Base-by-base conservation (phyloP, 1,284 basidiomycete species). In the Earliella scabrosa region DNA sequence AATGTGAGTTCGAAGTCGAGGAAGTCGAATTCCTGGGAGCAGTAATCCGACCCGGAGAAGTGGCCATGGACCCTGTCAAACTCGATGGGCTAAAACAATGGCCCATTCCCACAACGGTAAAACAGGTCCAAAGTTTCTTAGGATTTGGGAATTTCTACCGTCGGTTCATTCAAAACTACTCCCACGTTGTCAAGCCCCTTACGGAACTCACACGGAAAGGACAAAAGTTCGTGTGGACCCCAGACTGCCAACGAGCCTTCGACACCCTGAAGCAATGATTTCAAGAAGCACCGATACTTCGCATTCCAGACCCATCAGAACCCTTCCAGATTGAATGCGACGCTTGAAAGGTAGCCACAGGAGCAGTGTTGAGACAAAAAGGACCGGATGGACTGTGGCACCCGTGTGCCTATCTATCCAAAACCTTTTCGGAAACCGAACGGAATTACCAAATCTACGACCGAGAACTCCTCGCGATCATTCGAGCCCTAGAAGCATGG, bases 131-230 rank as follows among this genome's bases (percentile, higher is more conserved):
- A 38, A 43, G 39, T 0, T 81, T 82, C 61, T 50, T 81, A 0
- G 78, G 77, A 2, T 75, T 82, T 36, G 63, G 67, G 6, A 77
- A 77, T 55, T 80, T 76, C 64, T 82, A 81, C 45, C 43, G 72
- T 0, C 45, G 68, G 0, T 82, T 82, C 54, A 75, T 83, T 20
- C 27, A 66, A 9, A 58, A 70, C 14, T 82, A 71, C 54, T 65
- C 74, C 0, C 50, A 68, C 2, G 64, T 75, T 16, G 69, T 68
- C 1, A 13, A 27, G 2, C 73, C 71, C 0, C 56, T 82, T 0
- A 55, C 58, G 21, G 44, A 58, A 1, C 61, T 76, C 0, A 71
- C 68, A 0, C 56, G 58, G 14, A 72, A 73, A 31, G 61, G 58
- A 2, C 21, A 2, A 44, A 16, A 47, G 2, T 74, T 59, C 38